Percentiles rank a stretch among this genome's conserved stretches.
These are phyloP conservation scores for Przewalskia tangutica DNA, from an alignment of 257 asterid species.

Conservation along the genomic window DNA sequence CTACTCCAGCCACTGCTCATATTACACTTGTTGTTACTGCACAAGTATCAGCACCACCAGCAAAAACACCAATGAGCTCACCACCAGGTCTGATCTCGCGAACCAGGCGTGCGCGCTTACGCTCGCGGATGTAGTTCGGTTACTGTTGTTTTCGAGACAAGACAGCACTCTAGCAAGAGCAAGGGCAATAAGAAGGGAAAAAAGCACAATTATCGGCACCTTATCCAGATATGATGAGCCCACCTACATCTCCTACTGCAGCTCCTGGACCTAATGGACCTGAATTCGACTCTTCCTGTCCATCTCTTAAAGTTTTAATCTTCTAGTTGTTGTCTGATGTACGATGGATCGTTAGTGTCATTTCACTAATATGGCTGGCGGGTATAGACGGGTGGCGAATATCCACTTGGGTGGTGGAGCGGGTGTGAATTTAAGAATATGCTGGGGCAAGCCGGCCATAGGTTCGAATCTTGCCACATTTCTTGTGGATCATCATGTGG, in stretches of 20 bases:
- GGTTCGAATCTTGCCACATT: too few species aligned
- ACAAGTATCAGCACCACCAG: constrained; percentile 29
- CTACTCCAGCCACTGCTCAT: constrained; percentile 29
- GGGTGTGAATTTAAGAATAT: too few species aligned
- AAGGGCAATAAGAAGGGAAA: constrained; percentile 42
- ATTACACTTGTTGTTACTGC: constrained; percentile 16
- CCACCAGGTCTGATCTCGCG: too few species aligned
- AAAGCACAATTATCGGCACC: constrained; percentile 58
- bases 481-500: too few species aligned
- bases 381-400: too few species aligned
- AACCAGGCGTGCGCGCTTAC: constrained; percentile 20
- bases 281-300: constrained; percentile 41
- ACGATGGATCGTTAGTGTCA: constrained; percentile 6
- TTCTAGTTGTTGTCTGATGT: not conserved
- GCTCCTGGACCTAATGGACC: constrained; percentile 50
- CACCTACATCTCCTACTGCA: constrained; percentile 82
- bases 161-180: constrained; percentile 41
- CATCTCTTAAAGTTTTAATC: constrained; percentile 18
- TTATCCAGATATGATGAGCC: constrained; percentile 48
- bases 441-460: too few species aligned
- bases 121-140: constrained; percentile 34
- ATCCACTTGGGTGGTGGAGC: too few species aligned
- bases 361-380: too few species aligned
- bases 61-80: constrained; percentile 8
- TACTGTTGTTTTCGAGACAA: constrained; percentile 29